These are phyloP conservation scores for Xylaria intraflava DNA, from an alignment of 495 filamentous ascomycete species.

Conservation along the genomic window DNA sequence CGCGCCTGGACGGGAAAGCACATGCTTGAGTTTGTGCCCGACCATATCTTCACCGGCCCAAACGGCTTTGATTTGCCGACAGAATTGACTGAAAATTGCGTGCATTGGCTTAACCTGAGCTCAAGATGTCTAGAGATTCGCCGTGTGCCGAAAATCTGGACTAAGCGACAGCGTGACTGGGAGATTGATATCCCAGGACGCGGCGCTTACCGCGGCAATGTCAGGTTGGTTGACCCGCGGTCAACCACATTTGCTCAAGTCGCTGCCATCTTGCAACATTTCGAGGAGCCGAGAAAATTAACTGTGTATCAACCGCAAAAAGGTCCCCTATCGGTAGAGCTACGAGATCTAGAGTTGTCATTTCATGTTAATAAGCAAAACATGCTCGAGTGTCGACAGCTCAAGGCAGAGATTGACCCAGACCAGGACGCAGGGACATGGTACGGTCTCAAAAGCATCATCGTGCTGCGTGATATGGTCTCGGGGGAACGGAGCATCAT, in stretches of 20 bases:
- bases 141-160: slow-evolving; percentile 38
- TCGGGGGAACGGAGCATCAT: slow-evolving; percentile 28
- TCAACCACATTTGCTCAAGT: slow-evolving; percentile 22
- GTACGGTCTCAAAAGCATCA: slow-evolving; percentile 43
- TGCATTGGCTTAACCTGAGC: slow-evolving; percentile 55
- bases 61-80: slow-evolving; percentile 43
- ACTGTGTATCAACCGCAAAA: slow-evolving; percentile 31
- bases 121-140: slow-evolving; percentile 47
- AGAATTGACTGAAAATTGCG: slow-evolving; percentile 39
- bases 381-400: slow-evolving; percentile 38
- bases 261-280: slow-evolving; percentile 30
- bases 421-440: slow-evolving; percentile 46
- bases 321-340: slow-evolving; percentile 27
- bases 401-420: slow-evolving; percentile 40
- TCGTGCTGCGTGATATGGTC: slow-evolving; percentile 39
- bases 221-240: slow-evolving; percentile 23
- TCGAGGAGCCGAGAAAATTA: slow-evolving; percentile 26
- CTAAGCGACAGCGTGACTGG: slow-evolving; percentile 21
- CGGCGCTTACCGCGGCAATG: slow-evolving; percentile 13
- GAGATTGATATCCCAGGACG: slow-evolving; percentile 20
- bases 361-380: slow-evolving; percentile 26
- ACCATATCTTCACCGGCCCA: slow-evolving; percentile 17
- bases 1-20: slow-evolving; percentile 15
- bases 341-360: slow-evolving; percentile 33
- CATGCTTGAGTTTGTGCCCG: slow-evolving; percentile 33